These are phyloP conservation scores for Ceratonia siliqua DNA, from an alignment of 306 rosid species.

Conservation along the genomic window DNA sequence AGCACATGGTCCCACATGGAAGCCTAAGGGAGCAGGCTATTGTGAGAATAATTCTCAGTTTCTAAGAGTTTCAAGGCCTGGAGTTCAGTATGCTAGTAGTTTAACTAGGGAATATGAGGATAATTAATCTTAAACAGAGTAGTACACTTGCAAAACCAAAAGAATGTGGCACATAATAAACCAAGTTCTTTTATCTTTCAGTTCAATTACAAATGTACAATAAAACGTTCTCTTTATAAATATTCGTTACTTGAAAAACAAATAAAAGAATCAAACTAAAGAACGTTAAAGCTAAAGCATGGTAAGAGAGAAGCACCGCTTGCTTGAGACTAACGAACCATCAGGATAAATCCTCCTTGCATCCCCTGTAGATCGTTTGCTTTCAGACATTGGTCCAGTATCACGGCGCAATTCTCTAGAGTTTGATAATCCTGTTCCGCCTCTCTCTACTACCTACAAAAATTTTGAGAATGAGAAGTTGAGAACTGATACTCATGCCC, in stretches of 20 bases:
- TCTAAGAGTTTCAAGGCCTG: neutral
- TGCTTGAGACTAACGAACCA: slow-evolving; percentile 36
- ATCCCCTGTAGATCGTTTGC: slow-evolving; percentile 41
- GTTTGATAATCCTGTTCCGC: slow-evolving; percentile 37
- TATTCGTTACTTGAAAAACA: neutral
- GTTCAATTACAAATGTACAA: neutral
- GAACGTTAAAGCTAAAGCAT: neutral
- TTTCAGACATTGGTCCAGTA: slow-evolving; percentile 36
- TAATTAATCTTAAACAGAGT: neutral
- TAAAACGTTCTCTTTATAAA: neutral
- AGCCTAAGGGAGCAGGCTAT: neutral
- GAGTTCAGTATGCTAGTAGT: neutral
- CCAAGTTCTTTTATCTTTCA: neutral
- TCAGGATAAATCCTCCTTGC: slow-evolving; percentile 37
- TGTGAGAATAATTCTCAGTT: neutral
- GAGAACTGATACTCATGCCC: neutral
- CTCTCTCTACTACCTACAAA: slow-evolving; percentile 62
- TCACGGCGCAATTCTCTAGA: slow-evolving; percentile 12
- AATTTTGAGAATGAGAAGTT: neutral
- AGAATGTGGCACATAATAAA: neutral
- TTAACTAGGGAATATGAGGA: neutral
- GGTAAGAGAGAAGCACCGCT: slow-evolving; percentile 39
- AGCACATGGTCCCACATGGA: neutral
- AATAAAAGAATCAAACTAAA: neutral
- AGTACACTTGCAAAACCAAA: neutral